Base-by-base conservation (phyloP, 257 asterid species). In the Oldenlandia corymbosa region DNA sequence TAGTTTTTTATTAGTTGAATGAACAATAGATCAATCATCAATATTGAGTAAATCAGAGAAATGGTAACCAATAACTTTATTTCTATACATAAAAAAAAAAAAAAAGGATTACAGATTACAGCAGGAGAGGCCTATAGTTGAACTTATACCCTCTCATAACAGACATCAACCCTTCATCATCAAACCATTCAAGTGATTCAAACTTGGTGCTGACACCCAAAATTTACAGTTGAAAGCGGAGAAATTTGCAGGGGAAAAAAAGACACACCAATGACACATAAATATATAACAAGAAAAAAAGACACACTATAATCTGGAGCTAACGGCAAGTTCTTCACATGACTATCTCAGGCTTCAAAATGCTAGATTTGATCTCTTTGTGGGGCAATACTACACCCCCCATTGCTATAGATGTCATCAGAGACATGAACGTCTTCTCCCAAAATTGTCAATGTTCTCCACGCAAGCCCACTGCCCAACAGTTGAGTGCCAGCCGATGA, bases 401-500 rank as follows among this genome's bases (percentile, higher is more conserved):
- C 95, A 5, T 87, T 87, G 80, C 84, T 85, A 71, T 90, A 87
- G 48, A 90, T 80, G 53, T 90, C 97, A 52, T 90, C 97, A 23
- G 94, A 76, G 28, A 90, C 90, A 66, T 90, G 95, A 62, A 90
- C 97, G 43, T 90, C 95, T 74, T 90, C 95, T 31, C 95, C 95
- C 51, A 90, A 70, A 30, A 90, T 82, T n/a, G 97, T 87, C 97
- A n/a, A 90, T 90, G 71, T 90, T 89, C 82, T 87, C 97, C 64
- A 85, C 90, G 0, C 97, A 87, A 57, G 97, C 92, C 97, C 97
- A 87, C 77, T 81, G 85, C 11, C 95, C 97, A 12, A 90, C 86
- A 0, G 95, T 90, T 0, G 97, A 90, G 78, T 90, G 97, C 97
- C 97, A 90, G 8, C 97, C 97, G 2, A 90, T 85, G 27, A 90